These are phyloP conservation scores for Phoma sp. DNA, from an alignment of 2,329 filamentous ascomycete species.

Conservation along the genomic window DNA sequence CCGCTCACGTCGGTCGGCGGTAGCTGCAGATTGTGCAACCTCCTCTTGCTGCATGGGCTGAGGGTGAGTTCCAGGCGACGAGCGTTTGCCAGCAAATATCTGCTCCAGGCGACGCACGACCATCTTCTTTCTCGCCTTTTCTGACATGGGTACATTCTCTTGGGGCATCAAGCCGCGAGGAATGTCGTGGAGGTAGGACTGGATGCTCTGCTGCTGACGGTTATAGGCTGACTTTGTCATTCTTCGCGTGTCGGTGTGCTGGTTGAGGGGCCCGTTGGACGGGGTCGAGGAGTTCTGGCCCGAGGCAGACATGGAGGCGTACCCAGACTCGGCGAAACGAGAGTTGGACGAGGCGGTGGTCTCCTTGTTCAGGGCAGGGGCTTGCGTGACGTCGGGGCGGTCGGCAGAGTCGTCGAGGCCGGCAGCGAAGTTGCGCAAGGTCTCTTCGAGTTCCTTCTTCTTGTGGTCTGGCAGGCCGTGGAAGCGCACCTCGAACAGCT, in stretches of 20 bases:
- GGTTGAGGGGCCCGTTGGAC: slow-evolving; percentile 34
- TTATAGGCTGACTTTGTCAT: slow-evolving; percentile 44
- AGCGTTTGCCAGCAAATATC: slow-evolving; percentile 76
- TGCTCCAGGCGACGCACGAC: slow-evolving; percentile 81
- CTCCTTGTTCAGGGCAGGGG: slow-evolving; percentile 61
- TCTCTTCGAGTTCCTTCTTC: slow-evolving; percentile 77
- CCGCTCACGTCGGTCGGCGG: slow-evolving; percentile 52
- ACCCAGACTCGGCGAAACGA: slow-evolving; percentile 61
- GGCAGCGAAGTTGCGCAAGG: slow-evolving; percentile 73
- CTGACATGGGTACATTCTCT: slow-evolving; percentile 66
- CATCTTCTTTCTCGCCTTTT: slow-evolving; percentile 77
- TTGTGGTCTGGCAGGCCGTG: slow-evolving; percentile 76
- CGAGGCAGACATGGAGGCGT: slow-evolving; percentile 67
- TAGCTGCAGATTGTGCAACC: slow-evolving; percentile 63
- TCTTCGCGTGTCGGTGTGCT: slow-evolving; percentile 36
- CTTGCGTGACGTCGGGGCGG: slow-evolving; percentile 38
- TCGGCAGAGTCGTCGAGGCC: slow-evolving; percentile 59
- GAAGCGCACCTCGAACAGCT: slow-evolving; percentile 82
- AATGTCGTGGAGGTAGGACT: slow-evolving; percentile 75
- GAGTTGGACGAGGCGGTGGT: slow-evolving; percentile 66
- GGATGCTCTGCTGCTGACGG: slow-evolving; percentile 61
- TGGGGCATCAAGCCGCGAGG: slow-evolving; percentile 72
- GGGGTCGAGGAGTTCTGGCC: slow-evolving; percentile 54
- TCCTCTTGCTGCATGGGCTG: slow-evolving; percentile 65
- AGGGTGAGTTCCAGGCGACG: slow-evolving; percentile 52